Conservation (phyloP, 225 moss, liverwort and hornwort species). For the Takakia lepidozioides region DNA sequence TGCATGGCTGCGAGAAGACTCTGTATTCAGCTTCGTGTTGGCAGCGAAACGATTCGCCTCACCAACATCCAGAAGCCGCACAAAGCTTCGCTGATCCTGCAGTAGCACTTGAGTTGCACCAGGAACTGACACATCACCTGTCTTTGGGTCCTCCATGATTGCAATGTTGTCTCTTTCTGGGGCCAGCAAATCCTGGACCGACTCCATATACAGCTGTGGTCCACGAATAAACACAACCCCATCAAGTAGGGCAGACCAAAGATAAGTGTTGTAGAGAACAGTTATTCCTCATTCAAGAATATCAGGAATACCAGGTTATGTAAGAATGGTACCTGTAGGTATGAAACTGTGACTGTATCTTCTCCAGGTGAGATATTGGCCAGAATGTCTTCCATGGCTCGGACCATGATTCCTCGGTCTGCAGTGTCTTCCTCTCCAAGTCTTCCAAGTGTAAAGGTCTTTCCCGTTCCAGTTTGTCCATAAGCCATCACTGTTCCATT, state of each 20-base stretch:
- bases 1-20: constrained; percentile 97
- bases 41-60: constrained; percentile 98
- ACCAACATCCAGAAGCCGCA: constrained; percentile 72
- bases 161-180: constrained; percentile 96
- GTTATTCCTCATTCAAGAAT: too few relatives aligned
- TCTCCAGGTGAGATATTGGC: constrained; percentile 68
- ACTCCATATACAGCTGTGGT: constrained; percentile 94
- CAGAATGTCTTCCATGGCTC: constrained; percentile 97
- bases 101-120: constrained; percentile 90
- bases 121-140: constrained; percentile 94
- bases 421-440: constrained; percentile 89
- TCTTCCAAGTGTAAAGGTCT: constrained; percentile 90
- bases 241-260: too few relatives aligned
- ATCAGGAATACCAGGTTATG: not conserved
- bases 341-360: constrained; percentile 90
- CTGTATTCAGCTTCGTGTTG: constrained; percentile 96
- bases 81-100: constrained; percentile 81
- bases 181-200: constrained; percentile 93
- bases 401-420: constrained; percentile 98
- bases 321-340: constrained; percentile 67
- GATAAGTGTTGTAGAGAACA: too few relatives aligned
- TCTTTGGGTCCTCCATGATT: constrained; percentile 92
- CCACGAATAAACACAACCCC: not conserved
- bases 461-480: constrained; percentile 97
- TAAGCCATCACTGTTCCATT: constrained; percentile 99